A percentile compares a stretch with the other conserved stretches of the same genome.
Conservation (phyloP, 148 eudicot species). For the Vaccinium corymbosum region DNA sequence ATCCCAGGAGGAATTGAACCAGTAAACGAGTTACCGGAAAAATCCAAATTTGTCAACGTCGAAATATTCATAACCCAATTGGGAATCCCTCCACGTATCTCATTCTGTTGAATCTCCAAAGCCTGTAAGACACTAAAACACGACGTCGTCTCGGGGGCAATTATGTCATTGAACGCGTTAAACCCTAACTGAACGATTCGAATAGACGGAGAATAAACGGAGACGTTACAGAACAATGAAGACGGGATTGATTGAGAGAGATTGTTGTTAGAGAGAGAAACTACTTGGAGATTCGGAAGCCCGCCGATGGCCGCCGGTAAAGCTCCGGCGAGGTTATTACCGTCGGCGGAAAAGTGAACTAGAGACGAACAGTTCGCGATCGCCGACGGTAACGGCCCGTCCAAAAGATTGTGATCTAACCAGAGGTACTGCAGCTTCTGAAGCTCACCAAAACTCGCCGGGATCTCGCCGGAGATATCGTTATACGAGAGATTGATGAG, state of each 20-base stretch:
- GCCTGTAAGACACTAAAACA: conserved; percentile 45
- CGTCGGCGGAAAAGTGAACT: neutral
- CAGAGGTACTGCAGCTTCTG: conserved; percentile 48
- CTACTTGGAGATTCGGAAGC: conserved; percentile 44
- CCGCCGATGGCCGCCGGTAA: conserved; percentile 53
- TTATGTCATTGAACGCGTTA: conserved; percentile 46
- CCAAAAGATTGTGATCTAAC: conserved; percentile 50
- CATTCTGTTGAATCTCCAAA: conserved; percentile 52
- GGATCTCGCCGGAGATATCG: conserved; percentile 50
- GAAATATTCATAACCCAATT: conserved; percentile 43
- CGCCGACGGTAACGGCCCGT: neutral
- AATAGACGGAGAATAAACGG: conserved; percentile 28
- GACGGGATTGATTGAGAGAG: conserved; percentile 57
- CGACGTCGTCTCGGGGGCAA: conserved; percentile 11
- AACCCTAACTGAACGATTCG: conserved; percentile 48
- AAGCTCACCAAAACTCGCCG: conserved; percentile 45
- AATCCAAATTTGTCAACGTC: conserved; percentile 43
- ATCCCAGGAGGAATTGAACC: conserved; percentile 44
- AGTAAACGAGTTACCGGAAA: conserved; percentile 50
- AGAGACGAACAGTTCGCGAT: neutral
- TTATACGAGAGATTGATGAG: conserved; percentile 21
- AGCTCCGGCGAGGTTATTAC: conserved; percentile 29
- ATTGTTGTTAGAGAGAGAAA: conserved; percentile 49
- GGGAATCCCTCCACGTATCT: conserved; percentile 52
- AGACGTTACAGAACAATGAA: conserved; percentile 50